Evolutionary conservation across 805 yeast species (phyloP).

Genomic region (Ogataea dorogensis): DNA sequence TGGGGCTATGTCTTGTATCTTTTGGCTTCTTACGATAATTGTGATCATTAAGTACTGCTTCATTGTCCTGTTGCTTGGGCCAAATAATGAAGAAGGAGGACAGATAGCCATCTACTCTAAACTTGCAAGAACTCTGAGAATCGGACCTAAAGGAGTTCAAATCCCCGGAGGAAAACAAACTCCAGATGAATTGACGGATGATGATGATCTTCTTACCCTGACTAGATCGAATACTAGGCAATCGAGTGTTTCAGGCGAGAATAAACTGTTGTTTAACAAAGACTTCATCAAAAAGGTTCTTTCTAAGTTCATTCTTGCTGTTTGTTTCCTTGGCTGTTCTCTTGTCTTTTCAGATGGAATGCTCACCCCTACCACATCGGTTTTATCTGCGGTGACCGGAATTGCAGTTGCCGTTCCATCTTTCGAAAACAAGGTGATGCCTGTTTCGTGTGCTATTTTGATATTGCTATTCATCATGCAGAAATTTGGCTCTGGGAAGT

Average conservation of each 20-base stretch:
- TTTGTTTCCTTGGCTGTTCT: constrained; percentile 54
- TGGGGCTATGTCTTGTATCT: constrained; percentile 53
- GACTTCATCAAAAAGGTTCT: constrained; percentile 30
- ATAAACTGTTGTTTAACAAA: constrained; percentile 1
- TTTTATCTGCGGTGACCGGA: constrained; percentile 56
- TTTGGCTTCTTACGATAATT: constrained; percentile 53
- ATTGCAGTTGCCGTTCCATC: constrained; percentile 51
- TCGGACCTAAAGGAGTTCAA: constrained; percentile 46
- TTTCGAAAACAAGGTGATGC: constrained; percentile 40
- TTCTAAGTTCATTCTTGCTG: constrained; percentile 35
- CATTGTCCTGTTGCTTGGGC: constrained; percentile 49
- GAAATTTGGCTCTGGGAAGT: constrained; percentile 47
- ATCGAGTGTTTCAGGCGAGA: constrained; percentile 12
- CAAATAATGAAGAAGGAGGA: constrained; percentile 63
- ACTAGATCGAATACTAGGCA: constrained; percentile 41
- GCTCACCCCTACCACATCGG: constrained; percentile 63
- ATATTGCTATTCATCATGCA: constrained; percentile 46
- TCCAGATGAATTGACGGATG: constrained; percentile 16
- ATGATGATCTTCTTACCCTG: constrained; percentile 33
- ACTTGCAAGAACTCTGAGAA: constrained; percentile 46
- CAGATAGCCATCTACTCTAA: constrained; percentile 63
- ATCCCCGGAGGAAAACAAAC: constrained; percentile 36
- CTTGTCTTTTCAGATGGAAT: constrained; percentile 59
- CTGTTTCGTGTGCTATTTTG: constrained; percentile 49
- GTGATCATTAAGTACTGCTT: constrained; percentile 52